Conservation (phyloP, 75 land plant genomes). For the Cunninghamia lanceolata region DNA sequence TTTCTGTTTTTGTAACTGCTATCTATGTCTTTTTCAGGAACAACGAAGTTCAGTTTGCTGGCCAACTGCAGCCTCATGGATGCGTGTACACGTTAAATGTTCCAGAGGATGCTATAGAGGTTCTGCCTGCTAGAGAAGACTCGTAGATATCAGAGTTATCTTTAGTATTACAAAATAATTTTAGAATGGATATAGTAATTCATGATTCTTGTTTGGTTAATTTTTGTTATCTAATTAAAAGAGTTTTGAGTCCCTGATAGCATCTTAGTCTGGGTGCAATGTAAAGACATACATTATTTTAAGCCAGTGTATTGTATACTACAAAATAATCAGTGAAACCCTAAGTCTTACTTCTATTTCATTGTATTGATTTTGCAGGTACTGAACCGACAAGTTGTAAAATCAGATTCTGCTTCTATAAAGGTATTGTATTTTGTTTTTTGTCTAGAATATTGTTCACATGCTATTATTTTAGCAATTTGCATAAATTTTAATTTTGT, state of each 20-base stretch:
- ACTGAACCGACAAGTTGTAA: constrained; percentile 85
- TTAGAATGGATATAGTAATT: constrained; percentile 3
- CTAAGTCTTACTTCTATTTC: constrained; percentile 2
- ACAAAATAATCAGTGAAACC: constrained; percentile 2
- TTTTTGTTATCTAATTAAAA: not conserved
- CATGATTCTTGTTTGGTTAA: not conserved
- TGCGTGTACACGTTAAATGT: constrained; percentile 60
- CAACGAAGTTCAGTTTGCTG: constrained; percentile 98
- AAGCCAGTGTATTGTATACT: not conserved
- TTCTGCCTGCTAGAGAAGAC: constrained; percentile 16
- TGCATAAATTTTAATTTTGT: not conserved
- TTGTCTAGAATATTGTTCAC: not conserved
- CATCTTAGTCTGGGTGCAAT: not conserved
- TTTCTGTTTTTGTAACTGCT: not conserved
- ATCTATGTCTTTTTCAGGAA: constrained; percentile 50
- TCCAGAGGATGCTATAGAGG: constrained; percentile 62
- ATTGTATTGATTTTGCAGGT: constrained; percentile 46
- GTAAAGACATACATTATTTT: not conserved
- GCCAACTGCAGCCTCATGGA: constrained; percentile 84
- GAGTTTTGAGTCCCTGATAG: not conserved
- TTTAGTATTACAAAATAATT: not conserved
- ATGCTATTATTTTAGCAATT: not conserved
- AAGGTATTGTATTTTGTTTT: constrained; percentile 43
- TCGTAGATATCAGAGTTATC: not conserved
- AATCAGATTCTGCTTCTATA: constrained; percentile 96